These are phyloP conservation scores for Diatrype stigma DNA, from an alignment of 2,329 filamentous ascomycete genomes.

Conservation along the genomic window DNA sequence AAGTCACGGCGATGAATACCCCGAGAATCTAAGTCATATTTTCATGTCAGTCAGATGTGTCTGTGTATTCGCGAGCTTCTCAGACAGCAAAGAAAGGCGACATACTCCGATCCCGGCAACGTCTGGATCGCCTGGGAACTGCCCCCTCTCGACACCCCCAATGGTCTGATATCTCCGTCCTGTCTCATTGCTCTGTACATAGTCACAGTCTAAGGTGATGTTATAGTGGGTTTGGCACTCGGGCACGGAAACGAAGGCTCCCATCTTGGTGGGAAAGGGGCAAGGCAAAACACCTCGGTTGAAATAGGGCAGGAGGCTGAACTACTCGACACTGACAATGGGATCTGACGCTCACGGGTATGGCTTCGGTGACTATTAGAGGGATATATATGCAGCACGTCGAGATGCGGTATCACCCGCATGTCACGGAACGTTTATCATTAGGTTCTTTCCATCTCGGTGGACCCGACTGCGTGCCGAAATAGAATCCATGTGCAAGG, in stretches of 20 bases:
- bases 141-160: constrained; percentile 29
- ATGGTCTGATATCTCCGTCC: constrained; percentile 7
- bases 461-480: too few species aligned
- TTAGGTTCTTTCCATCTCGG: too few species aligned
- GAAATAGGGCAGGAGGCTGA: too few species aligned
- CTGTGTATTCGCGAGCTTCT: not conserved
- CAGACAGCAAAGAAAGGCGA: not conserved
- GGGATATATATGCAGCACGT: too few species aligned
- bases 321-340: too few species aligned
- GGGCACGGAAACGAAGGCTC: constrained; percentile 15
- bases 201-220: constrained; percentile 12
- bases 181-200: not conserved
- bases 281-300: too few species aligned
- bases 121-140: constrained; percentile 18
- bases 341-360: too few species aligned
- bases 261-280: constrained; percentile 9
- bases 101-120: constrained; percentile 22
- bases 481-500: too few species aligned
- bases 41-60: constrained; percentile 1
- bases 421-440: too few species aligned
- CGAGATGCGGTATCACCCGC: too few species aligned
- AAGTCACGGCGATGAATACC: constrained; percentile 20
- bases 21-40: constrained; percentile 15
- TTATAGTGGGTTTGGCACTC: constrained; percentile 14
- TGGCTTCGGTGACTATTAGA: too few species aligned